Base-by-base conservation (phyloP, 148 eudicot genomes). In the Linanthus parryae region DNA sequence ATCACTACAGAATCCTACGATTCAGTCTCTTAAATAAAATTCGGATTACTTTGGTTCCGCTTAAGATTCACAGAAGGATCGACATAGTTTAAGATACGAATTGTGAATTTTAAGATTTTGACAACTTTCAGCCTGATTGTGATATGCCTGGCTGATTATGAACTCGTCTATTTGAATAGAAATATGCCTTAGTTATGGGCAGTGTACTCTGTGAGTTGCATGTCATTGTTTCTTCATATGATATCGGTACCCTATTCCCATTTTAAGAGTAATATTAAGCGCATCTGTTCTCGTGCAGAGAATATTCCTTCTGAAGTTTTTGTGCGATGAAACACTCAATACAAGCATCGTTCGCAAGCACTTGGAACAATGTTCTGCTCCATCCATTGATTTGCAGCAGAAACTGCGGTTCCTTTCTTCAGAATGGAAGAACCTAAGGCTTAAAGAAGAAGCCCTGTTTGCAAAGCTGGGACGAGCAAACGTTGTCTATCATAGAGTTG, bases 241-340 rank as follows among this genome's bases (percentile, higher is more conserved):
- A n/a, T n/a, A n/a, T n/a, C n/a, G n/a, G n/a, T n/a, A n/a, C n/a
- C n/a, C n/a, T n/a, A n/a, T n/a, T n/a, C n/a, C n/a, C n/a, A n/a
- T n/a, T n/a, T n/a, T n/a, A n/a, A n/a, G n/a, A n/a, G n/a, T n/a
- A n/a, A n/a, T n/a, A n/a, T n/a, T n/a, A n/a, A n/a, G n/a, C n/a
- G n/a, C n/a, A n/a, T n/a, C n/a, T 50, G 30, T 31, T n/a, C 22
- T 48, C 35, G 9, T 67, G 79, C 83, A 78, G 83, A 73, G 79
- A 62, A 38, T 65, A 37, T 64, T 67, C 52, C 78, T 78, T 31
- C 16, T 78, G 28, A 74, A 71, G 46, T 67, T 74, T 67, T 64
- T 78, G 59, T 67, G 72, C 43, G 83, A 78, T 47, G 83, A 74
- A 50, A 58, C 65, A 23, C 49, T 78, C 19, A 67, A 62, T 54